Conservation (phyloP, 352 stramenopile genomes). For the Blastocystis sp. region DNA sequence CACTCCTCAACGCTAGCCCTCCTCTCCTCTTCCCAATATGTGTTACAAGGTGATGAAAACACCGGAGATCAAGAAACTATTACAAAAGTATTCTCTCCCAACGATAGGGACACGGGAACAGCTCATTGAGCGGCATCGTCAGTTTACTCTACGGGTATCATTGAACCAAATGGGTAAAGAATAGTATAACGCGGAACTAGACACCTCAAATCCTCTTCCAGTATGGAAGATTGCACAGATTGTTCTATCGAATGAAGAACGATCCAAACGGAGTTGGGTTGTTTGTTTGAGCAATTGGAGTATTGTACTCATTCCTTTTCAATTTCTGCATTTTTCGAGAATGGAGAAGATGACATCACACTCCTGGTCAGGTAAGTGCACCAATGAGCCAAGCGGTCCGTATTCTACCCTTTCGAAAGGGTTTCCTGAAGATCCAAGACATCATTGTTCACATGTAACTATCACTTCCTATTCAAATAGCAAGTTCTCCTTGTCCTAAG, state of each 20-base stretch:
- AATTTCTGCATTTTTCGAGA: too few relatives aligned
- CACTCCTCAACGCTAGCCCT: not conserved
- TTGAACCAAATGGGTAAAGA: not conserved
- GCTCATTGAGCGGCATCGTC: constrained; percentile 16
- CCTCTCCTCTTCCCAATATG: not conserved
- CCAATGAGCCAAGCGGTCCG: too few relatives aligned
- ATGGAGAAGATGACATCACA: too few relatives aligned
- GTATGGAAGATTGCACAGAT: constrained; percentile 48
- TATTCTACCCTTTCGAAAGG: too few relatives aligned
- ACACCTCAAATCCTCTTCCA: constrained; percentile 24
- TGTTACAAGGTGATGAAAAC: constrained; percentile 51
- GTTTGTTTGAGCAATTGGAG: not conserved
- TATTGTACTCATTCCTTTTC: too few relatives aligned
- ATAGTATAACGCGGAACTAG: constrained; percentile 48
- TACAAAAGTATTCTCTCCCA: constrained; percentile 11
- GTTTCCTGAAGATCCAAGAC: too few relatives aligned
- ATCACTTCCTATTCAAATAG: too few relatives aligned
- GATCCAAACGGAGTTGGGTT: not conserved
- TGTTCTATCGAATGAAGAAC: constrained; percentile 33
- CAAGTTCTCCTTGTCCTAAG: too few relatives aligned
- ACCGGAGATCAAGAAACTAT: constrained; percentile 14
- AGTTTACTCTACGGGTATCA: constrained; percentile 16
- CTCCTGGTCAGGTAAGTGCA: too few relatives aligned
- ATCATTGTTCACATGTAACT: too few relatives aligned
- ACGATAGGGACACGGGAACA: constrained; percentile 14